phyloP scores from a whole-genome alignment of 345 rosid genomes.

The Gossypium thurberi region DNA sequence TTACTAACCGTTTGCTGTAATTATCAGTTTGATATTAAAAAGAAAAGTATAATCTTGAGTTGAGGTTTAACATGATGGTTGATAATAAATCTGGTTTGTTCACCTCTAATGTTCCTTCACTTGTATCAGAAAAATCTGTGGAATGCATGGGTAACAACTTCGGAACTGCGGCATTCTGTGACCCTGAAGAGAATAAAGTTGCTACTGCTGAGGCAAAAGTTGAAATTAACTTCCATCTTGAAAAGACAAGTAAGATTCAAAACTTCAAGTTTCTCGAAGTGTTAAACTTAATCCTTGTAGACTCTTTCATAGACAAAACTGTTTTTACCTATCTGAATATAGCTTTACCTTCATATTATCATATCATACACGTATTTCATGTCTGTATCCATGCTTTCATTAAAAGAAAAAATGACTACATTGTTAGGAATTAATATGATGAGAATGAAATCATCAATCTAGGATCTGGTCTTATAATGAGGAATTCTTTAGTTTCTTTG shows the following conservation, averaged over 20 bases:
- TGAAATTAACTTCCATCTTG: constrained; percentile 76
- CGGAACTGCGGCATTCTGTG: constrained; percentile 70
- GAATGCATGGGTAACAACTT: constrained; percentile 76
- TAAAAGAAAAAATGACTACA: not conserved
- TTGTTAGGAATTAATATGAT: not conserved
- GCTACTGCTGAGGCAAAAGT: constrained; percentile 59
- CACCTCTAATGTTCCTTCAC: constrained; percentile 5
- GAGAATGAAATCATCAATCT: not conserved
- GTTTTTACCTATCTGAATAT: constrained; percentile 2
- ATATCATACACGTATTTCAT: too few species aligned
- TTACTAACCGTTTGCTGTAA: not conserved
- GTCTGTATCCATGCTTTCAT: not conserved
- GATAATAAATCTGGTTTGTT: not conserved
- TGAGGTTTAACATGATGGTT: not conserved
- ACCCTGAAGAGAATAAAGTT: constrained; percentile 72
- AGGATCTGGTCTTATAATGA: not conserved
- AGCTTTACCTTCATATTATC: not conserved
- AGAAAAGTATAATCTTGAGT: not conserved
- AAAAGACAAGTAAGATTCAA: constrained; percentile 67
- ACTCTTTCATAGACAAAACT: not conserved
- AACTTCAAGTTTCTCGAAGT: constrained; percentile 6
- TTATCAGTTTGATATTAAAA: not conserved
- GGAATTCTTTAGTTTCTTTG: not conserved
- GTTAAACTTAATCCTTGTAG: not conserved
- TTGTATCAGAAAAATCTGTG: constrained; percentile 60